Percentiles rank a stretch among this genome's conserved stretches.
Evolutionary conservation across 2,329 filamentous ascomycete genomes (phyloP).

Genomic region (Metarhizium album): DNA sequence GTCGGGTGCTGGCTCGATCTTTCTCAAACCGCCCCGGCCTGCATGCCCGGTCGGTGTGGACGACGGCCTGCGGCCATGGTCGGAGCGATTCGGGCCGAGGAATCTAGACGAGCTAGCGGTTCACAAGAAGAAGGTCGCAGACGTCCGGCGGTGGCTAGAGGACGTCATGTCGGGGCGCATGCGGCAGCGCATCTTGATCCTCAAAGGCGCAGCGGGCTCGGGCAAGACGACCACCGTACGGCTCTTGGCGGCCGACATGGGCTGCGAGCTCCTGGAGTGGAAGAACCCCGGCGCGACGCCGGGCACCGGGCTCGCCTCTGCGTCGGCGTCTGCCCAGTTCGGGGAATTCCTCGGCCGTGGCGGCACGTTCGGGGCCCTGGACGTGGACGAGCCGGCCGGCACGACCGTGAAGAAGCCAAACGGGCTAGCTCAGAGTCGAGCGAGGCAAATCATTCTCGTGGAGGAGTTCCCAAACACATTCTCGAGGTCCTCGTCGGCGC

Average conservation of each 20-base stretch:
- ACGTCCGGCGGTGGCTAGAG: constrained; percentile 76
- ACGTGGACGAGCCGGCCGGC: constrained; percentile 26
- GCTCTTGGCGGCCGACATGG: constrained; percentile 67
- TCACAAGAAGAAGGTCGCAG: constrained; percentile 85
- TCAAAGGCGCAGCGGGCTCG: constrained; percentile 84
- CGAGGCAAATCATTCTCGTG: constrained; percentile 54
- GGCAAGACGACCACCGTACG: constrained; percentile 85
- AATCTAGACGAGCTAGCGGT: constrained; percentile 79
- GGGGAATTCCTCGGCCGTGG: constrained; percentile 82
- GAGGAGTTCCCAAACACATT: constrained; percentile 78
- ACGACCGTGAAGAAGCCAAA: constrained; percentile 15
- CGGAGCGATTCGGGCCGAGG: constrained; percentile 67
- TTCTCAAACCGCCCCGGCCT: constrained; percentile 33
- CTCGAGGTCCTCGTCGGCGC: constrained; percentile 49
- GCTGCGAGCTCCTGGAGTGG: constrained; percentile 77
- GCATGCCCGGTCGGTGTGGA: constrained; percentile 19
- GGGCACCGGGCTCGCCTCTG: constrained; percentile 54
- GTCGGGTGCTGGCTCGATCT: constrained; percentile 36
- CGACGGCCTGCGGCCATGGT: constrained; percentile 68
- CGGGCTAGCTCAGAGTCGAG: constrained; percentile 9
- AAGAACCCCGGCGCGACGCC: constrained; percentile 62
- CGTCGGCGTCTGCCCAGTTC: constrained; percentile 67
- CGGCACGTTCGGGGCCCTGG: constrained; percentile 66
- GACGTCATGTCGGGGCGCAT: constrained; percentile 56
- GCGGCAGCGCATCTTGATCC: constrained; percentile 63